Percentiles rank a stretch among this genome's conserved stretches.
Evolutionary conservation across 1,284 basidiomycete species (phyloP).

Genomic region (Leccinum fallax): DNA sequence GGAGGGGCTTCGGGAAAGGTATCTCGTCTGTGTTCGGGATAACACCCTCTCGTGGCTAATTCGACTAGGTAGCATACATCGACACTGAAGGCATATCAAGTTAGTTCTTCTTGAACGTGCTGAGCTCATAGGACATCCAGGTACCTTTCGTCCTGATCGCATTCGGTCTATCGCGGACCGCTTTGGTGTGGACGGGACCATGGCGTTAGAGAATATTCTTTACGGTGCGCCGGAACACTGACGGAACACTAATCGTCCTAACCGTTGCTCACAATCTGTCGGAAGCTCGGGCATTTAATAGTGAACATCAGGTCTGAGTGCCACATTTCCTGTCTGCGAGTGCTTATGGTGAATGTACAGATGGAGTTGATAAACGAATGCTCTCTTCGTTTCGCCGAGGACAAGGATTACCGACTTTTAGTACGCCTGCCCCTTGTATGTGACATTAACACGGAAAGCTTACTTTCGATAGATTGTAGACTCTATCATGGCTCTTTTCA

Average conservation of each 20-base stretch:
- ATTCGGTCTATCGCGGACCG: slow-evolving; percentile 88
- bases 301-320: slow-evolving; percentile 74
- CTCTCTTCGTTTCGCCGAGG: slow-evolving; percentile 79
- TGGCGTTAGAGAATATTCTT: slow-evolving; percentile 86
- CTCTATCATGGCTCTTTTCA: slow-evolving; percentile 94
- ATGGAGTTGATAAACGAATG: slow-evolving; percentile 89
- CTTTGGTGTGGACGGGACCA: slow-evolving; percentile 85
- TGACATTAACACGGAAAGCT: slow-evolving; percentile 4
- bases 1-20: slow-evolving; percentile 91
- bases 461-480: slow-evolving; percentile 72
- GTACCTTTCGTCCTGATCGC: slow-evolving; percentile 92
- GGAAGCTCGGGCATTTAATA: slow-evolving; percentile 80
- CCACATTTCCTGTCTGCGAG: background rate
- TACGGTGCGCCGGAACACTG: slow-evolving; percentile 55
- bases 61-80: slow-evolving; percentile 80
- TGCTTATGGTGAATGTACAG: slow-evolving; percentile 39
- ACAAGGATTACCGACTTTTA: slow-evolving; percentile 77
- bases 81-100: slow-evolving; percentile 78
- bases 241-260: background rate
- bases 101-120: background rate
- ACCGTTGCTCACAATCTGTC: slow-evolving; percentile 2
- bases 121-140: slow-evolving; percentile 38
- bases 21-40: slow-evolving; percentile 6
- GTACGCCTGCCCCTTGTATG: slow-evolving; percentile 38
- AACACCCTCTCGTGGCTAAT: slow-evolving; percentile 1